These are phyloP conservation scores for Naumovozyma castellii DNA, from an alignment of 805 yeast species.

Conservation along the genomic window DNA sequence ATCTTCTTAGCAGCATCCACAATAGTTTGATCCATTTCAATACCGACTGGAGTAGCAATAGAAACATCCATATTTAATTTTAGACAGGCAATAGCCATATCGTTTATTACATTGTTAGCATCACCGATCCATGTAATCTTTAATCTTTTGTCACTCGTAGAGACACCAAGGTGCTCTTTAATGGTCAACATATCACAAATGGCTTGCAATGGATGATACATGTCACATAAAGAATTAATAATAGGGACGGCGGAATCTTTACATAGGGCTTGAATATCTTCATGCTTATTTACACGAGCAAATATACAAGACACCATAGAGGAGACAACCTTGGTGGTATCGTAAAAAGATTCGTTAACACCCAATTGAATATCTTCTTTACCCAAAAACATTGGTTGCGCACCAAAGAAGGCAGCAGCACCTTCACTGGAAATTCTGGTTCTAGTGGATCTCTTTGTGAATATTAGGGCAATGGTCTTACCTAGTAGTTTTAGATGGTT, in stretches of 20 bases:
- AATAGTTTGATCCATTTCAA: constrained; percentile 44
- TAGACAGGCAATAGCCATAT: constrained; percentile 78
- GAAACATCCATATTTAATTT: constrained; percentile 61
- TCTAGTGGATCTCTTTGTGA: constrained; percentile 88
- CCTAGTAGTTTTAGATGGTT: constrained; percentile 55
- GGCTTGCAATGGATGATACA: constrained; percentile 90
- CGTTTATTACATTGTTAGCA: constrained; percentile 91
- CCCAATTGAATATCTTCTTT: constrained; percentile 95
- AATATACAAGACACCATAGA: constrained; percentile 96
- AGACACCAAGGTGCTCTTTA: constrained; percentile 57
- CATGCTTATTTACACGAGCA: constrained; percentile 87
- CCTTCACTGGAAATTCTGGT: constrained; percentile 93
- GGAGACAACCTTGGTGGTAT: constrained; percentile 79
- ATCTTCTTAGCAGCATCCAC: constrained; percentile 44
- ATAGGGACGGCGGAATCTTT: constrained; percentile 81
- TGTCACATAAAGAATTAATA: constrained; percentile 88
- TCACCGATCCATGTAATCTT: constrained; percentile 96
- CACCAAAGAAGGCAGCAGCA: constrained; percentile 88
- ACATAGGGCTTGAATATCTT: constrained; percentile 70
- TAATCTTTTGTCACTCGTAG: constrained; percentile 33
- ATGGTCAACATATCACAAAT: constrained; percentile 84
- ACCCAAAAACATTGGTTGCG: constrained; percentile 92
- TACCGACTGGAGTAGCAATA: constrained; percentile 17
- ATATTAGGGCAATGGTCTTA: constrained; percentile 71
- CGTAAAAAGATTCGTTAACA: constrained; percentile 84